Evolutionary conservation across 805 yeast species (phyloP).

Genomic region (Peterozyma xylosa): DNA sequence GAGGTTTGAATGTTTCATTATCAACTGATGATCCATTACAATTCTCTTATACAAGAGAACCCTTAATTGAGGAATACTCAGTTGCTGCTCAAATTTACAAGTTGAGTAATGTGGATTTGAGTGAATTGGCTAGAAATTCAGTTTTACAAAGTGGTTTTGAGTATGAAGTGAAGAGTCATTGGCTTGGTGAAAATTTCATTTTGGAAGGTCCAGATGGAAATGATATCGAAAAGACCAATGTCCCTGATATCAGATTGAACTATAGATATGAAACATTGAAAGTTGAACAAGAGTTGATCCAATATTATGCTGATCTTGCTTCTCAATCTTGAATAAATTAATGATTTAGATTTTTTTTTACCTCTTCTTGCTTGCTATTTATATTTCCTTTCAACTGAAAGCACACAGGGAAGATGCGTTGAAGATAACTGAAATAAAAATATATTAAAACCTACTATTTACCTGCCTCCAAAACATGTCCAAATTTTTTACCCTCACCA

Average conservation of each 20-base stretch:
- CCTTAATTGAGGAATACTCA: constrained; percentile 93
- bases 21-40: constrained; percentile 98
- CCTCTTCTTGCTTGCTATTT: not conserved
- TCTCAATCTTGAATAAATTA: not conserved
- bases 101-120: constrained; percentile 91
- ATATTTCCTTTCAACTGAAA: not conserved
- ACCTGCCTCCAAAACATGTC: constrained; percentile 3
- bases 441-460: too few relatives aligned
- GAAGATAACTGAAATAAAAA: too few relatives aligned
- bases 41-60: constrained; percentile 94
- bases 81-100: constrained; percentile 98
- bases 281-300: constrained; percentile 62
- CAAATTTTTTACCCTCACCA: constrained; percentile 20
- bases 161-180: constrained; percentile 73
- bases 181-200: constrained; percentile 73
- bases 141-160: constrained; percentile 95
- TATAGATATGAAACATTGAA: constrained; percentile 77
- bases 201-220: constrained; percentile 68
- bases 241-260: constrained; percentile 80
- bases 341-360: not conserved
- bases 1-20: constrained; percentile 89
- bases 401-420: too few relatives aligned
- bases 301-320: constrained; percentile 2
- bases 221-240: constrained; percentile 89
- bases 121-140: constrained; percentile 91